These are phyloP conservation scores for Mycena amicta DNA, from an alignment of 768 basidiomycete genomes.

Conservation along the genomic window DNA sequence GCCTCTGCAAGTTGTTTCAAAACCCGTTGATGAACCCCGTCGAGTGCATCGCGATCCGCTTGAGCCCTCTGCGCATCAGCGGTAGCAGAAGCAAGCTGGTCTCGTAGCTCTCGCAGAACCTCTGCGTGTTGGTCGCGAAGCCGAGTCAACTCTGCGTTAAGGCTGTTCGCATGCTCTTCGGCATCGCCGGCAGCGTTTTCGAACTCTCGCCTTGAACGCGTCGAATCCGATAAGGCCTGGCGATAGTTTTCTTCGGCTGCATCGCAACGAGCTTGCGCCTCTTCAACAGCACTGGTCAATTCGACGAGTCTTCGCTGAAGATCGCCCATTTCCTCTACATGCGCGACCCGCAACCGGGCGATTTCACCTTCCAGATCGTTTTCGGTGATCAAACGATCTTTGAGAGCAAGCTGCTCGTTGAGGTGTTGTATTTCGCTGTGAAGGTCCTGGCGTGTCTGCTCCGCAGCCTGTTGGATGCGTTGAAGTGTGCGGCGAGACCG, in stretches of 20 bases:
- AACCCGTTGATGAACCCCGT: constrained; percentile 26
- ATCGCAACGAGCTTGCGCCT: constrained; percentile 35
- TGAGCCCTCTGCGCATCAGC: constrained; percentile 24
- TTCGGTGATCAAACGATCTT: constrained; percentile 24
- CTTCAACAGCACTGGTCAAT: constrained; percentile 35
- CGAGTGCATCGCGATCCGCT: constrained; percentile 22
- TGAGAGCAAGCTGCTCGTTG: constrained; percentile 28
- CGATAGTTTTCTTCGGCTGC: constrained; percentile 38
- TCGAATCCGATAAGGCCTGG: constrained; percentile 34
- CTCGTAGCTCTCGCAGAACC: constrained; percentile 25
- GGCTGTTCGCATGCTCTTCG: constrained; percentile 16
- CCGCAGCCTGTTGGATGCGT: constrained; percentile 6
- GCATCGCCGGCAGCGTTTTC: constrained; percentile 28
- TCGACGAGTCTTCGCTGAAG: constrained; percentile 41
- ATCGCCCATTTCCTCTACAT: constrained; percentile 38
- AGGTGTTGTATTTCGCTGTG: constrained; percentile 32
- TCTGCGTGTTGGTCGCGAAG: constrained; percentile 16
- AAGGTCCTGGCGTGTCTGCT: constrained; percentile 11
- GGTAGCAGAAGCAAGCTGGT: constrained; percentile 28
- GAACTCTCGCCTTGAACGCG: constrained; percentile 32
- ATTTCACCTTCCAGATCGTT: constrained; percentile 31
- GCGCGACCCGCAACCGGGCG: constrained; percentile 35
- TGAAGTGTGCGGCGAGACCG: constrained; percentile 30
- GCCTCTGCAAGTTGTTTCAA: constrained; percentile 15
- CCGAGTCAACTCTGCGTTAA: constrained; percentile 16